phyloP scores from a whole-genome alignment of 2,329 filamentous ascomycete genomes.

The Fusarium kyushuense region DNA sequence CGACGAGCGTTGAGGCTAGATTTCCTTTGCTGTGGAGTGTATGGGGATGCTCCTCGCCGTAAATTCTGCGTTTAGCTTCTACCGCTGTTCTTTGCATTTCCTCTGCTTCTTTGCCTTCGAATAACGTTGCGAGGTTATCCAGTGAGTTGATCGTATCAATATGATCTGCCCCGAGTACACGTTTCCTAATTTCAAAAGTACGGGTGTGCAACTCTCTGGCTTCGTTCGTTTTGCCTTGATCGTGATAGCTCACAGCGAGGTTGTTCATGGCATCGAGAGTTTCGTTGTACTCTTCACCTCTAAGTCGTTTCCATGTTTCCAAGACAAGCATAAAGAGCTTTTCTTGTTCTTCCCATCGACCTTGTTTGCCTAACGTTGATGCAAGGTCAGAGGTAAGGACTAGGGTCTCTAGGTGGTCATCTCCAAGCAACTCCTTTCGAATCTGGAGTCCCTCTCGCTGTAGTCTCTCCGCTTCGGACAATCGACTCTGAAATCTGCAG shows the following conservation, averaged over 20 bases:
- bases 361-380: not conserved
- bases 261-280: not conserved
- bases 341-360: constrained; percentile 31
- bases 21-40: not conserved
- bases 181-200: not conserved
- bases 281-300: not conserved
- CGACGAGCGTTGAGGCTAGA: not conserved
- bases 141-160: not conserved
- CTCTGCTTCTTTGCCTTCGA: not conserved
- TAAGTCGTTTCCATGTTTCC: not conserved
- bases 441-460: fast-evolving
- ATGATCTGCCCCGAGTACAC: not conserved
- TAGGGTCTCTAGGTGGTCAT: constrained; percentile 6
- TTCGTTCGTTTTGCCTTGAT: not conserved
- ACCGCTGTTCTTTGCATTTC: not conserved
- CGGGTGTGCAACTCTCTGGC: not conserved
- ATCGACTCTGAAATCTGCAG: not conserved
- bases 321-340: not conserved
- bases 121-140: not conserved
- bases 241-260: not conserved
- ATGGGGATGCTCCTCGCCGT: not conserved
- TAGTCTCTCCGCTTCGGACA: not conserved
- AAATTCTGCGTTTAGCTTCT: not conserved
- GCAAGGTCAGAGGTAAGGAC: constrained; percentile 13
- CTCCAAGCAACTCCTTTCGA: not conserved